A percentile compares a stretch with the other conserved stretches of the same genome.
Conservation (phyloP, 345 rosid genomes). For the Ceriops decandra region DNA sequence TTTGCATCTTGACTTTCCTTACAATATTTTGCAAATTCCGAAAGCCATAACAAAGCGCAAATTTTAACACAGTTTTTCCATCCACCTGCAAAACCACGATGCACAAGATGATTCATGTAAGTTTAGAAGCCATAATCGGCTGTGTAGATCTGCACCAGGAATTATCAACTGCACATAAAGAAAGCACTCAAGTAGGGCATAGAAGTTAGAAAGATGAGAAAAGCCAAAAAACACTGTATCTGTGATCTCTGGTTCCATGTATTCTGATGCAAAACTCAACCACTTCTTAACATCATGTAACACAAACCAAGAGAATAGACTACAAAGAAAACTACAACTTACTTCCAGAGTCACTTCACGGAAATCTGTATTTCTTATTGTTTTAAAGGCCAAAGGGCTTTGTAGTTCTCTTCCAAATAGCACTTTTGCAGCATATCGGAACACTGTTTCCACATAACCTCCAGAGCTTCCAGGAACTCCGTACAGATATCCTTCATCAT, state of each 20-base stretch:
- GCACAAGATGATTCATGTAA: not conserved
- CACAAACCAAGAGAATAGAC: no score
- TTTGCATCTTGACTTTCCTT: constrained; percentile 63
- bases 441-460: constrained; percentile 82
- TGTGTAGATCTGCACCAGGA: no score
- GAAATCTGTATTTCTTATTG: constrained; percentile 74
- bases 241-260: no score
- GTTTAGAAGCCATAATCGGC: not conserved
- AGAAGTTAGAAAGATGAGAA: no score
- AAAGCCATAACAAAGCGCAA: constrained; percentile 90
- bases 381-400: constrained; percentile 60
- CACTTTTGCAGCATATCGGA: constrained; percentile 60
- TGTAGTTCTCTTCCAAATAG: constrained; percentile 62
- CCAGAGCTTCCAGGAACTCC: constrained; percentile 95
- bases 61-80: constrained; percentile 65
- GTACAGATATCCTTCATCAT: constrained; percentile 66
- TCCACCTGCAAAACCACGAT: constrained; percentile 50
- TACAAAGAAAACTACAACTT: constrained; percentile 26
- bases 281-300: no score
- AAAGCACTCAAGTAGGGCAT: no score
- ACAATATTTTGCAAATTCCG: constrained; percentile 89
- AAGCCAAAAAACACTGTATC: no score
- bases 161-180: no score
- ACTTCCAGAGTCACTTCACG: constrained; percentile 79
- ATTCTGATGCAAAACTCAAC: no score